phyloP scores from a whole-genome alignment of 1,284 basidiomycete species.

The Heterobasidion parviporum region DNA sequence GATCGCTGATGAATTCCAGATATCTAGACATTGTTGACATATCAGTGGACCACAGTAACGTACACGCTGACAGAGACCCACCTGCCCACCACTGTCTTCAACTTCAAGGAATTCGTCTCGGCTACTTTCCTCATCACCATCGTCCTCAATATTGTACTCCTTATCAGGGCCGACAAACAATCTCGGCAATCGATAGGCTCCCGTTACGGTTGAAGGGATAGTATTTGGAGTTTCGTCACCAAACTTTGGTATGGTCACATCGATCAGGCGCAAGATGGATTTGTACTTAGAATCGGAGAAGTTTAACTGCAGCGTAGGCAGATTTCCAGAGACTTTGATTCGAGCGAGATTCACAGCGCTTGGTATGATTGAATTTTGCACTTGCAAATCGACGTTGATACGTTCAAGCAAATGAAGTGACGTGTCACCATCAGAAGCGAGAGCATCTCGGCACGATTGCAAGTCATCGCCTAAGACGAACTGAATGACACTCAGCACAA shows the following conservation, averaged over 20 bases:
- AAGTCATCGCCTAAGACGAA: constrained; percentile 88
- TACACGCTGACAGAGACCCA: constrained; percentile 22
- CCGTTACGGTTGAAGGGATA: constrained; percentile 18
- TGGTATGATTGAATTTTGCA: constrained; percentile 93
- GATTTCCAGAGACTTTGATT: constrained; percentile 88
- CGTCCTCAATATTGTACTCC: constrained; percentile 70
- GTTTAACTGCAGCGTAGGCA: constrained; percentile 89
- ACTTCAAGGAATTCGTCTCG: constrained; percentile 73
- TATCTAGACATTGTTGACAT: constrained; percentile 22
- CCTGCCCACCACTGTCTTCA: constrained; percentile 55
- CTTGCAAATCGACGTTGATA: constrained; percentile 85
- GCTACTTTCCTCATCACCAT: constrained; percentile 37
- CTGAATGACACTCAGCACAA: constrained; percentile 31
- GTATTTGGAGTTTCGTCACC: constrained; percentile 37
- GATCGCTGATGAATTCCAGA: constrained; percentile 72
- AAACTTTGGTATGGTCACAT: constrained; percentile 86
- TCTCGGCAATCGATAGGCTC: constrained; percentile 33
- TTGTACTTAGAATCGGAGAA: constrained; percentile 97
- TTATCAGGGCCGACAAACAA: constrained; percentile 43
- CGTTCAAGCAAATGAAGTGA: constrained; percentile 88
- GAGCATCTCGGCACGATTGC: constrained; percentile 72
- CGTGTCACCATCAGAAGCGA: constrained; percentile 50
- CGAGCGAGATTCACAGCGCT: constrained; percentile 79
- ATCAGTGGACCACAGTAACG: background rate
- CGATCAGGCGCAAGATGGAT: constrained; percentile 87